phyloP scores from a whole-genome alignment of 306 rosid species.

The Abrus pulchellus region DNA sequence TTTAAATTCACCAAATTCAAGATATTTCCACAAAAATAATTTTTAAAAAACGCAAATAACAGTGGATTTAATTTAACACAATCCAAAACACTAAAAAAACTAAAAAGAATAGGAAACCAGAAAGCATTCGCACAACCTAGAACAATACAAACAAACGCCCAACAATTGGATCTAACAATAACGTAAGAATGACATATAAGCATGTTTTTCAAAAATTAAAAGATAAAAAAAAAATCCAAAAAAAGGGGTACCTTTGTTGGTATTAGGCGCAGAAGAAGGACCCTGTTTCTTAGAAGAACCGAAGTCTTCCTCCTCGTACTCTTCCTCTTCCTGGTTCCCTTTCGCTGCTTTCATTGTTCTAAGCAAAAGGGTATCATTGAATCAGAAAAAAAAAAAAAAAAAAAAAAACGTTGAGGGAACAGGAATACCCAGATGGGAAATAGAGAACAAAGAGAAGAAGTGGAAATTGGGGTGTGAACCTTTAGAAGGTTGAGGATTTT shows the following conservation, averaged over 20 bases:
- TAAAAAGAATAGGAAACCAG: not conserved
- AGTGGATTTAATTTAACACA: conserved; percentile 33
- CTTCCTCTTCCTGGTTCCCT: conserved; percentile 82
- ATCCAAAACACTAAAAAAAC: not conserved
- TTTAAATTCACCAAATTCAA: conserved; percentile 5
- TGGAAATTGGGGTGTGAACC: conserved; percentile 20
- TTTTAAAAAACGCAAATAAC: not conserved
- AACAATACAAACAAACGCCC: conserved; percentile 36
- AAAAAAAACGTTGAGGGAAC: conserved; percentile 31
- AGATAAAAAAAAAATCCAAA: not conserved
- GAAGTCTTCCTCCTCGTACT: conserved; percentile 86
- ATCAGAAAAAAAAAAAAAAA: conserved; percentile 42
- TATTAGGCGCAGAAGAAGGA: conserved; percentile 69
- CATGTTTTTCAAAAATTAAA: not conserved
- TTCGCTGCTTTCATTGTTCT: conserved; percentile 82
- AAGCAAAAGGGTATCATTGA: conserved; percentile 40
- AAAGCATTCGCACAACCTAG: conserved; percentile 18
- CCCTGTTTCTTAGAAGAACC: conserved; percentile 75
- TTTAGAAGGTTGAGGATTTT: not conserved
- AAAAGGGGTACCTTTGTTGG: conserved; percentile 67
- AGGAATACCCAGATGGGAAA: conserved; percentile 40
- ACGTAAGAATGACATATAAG: conserved; percentile 17
- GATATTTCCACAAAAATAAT: not conserved
- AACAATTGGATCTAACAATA: conserved; percentile 60
- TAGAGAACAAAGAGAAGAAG: conserved; percentile 16